Conservation (phyloP, 169 alveolate species). For the Eimeria acervulina region DNA sequence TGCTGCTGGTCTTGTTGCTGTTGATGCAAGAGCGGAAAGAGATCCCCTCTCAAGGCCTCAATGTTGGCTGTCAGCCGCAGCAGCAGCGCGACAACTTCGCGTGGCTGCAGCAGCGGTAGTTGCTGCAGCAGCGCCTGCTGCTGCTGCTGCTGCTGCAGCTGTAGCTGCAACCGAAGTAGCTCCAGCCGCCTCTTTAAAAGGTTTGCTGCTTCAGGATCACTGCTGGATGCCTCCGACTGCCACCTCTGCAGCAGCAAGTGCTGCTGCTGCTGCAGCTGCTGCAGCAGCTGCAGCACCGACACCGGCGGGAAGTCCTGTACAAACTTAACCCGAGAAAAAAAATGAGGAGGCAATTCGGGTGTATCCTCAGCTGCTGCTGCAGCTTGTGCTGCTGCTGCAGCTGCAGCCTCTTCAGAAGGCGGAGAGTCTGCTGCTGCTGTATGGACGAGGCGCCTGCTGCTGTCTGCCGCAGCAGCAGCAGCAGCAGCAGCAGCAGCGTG, state of each 20-base stretch:
- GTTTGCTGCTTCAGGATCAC: background rate
- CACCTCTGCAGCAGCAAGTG: constrained; percentile 31
- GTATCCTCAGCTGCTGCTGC: constrained; percentile 22
- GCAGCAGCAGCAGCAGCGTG: background rate
- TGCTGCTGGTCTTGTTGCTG: constrained; percentile 18
- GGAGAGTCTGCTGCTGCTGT: background rate
- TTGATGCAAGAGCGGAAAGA: background rate
- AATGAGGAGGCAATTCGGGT: background rate
- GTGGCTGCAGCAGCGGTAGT: constrained; percentile 35
- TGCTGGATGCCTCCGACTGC: constrained; percentile 14
- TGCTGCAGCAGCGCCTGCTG: constrained; percentile 54
- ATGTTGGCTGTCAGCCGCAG: constrained; percentile 20
- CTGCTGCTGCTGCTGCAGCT: constrained; percentile 62
- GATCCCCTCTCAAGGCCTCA: background rate
- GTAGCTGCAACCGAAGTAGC: background rate
- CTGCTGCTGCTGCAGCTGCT: constrained; percentile 50
- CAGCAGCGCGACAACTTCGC: constrained; percentile 22
- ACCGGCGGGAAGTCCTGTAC: background rate
- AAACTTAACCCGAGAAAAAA: constrained; percentile 3
- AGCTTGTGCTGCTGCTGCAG: background rate
- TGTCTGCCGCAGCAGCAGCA: background rate
- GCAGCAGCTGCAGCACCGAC: constrained; percentile 24
- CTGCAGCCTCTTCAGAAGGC: background rate
- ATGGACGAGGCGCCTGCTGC: background rate
- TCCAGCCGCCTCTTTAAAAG: background rate